Conservation (phyloP, 306 rosid genomes). For the Gleditsia sinensis region DNA sequence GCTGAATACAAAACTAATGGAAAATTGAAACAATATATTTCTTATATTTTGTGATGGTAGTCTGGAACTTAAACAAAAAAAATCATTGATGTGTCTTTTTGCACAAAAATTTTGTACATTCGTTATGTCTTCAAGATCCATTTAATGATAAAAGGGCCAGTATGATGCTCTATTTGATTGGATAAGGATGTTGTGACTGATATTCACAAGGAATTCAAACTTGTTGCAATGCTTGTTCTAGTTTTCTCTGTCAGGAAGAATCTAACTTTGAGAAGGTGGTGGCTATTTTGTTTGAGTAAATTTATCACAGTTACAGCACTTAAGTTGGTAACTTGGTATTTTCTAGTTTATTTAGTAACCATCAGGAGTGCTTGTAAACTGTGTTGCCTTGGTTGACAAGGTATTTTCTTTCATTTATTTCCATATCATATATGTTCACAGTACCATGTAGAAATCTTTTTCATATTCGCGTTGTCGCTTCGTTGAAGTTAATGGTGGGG, state of each 20-base stretch:
- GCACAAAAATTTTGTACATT: not conserved
- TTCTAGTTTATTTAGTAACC: not conserved
- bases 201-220: not conserved
- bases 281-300: not conserved
- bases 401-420: not conserved
- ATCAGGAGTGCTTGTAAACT: not conserved
- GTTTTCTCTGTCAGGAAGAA: not conserved
- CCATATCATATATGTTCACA: not conserved
- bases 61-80: not conserved
- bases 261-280: conserved; percentile 7
- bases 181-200: conserved; percentile 3
- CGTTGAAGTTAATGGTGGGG: not conserved
- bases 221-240: conserved; percentile 10
- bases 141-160: not conserved
- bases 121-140: not conserved
- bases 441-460: not conserved
- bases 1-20: not conserved
- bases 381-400: not conserved
- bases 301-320: not conserved
- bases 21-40: not conserved
- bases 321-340: not conserved
- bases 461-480: not conserved
- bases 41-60: not conserved
- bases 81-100: not conserved
- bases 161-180: conserved; percentile 18